Base-by-base conservation (phyloP, 306 rosid genomes). In the Medicago ruthenica region DNA sequence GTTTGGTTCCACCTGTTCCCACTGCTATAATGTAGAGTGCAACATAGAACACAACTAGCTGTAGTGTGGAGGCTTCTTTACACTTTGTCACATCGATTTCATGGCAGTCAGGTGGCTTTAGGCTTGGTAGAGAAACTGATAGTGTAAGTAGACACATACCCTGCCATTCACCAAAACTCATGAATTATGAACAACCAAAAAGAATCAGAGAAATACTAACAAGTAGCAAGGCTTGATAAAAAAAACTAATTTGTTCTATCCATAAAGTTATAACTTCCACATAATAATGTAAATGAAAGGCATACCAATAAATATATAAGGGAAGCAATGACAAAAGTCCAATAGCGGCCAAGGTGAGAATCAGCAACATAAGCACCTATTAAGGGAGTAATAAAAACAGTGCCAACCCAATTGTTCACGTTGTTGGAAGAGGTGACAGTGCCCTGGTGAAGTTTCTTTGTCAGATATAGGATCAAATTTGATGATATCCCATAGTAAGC, bases 1-100 rank as follows among this genome's bases (percentile, higher is more conserved):
- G 92, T 75, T 93, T 93, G 53, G 96, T 93, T n/a, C 97, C 98
- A 4, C 97, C 96, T 0, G 96, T 88, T 76, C 97, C 98, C 7
- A 87, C 9, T 50, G 97, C 94, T 15, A 93, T 80, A n/a, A 79
- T 82, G 80, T 89, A 93, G 1, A 91, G 76, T 20, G 97, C 82
- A 8, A 71, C 83, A 66, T 76, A 82, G 73, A 82, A 79, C 59
- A 80, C 83, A 0, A 70, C 87, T n/a, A 86, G 63, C 9, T 86
- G 85, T 1, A 83, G 39, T 15, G 83, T 75, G 21, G 87, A 80
- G 10, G 87, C 85, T 60, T 74, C 79, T 9, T n/a, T 18, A 27
- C 89, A 86, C 16, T 74, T 74, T 70, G 83, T 44, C 13, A 65
- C 62, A 9, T 80, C 81, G 3, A 12, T 24, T 13, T 57, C 71